Evolutionary conservation across 345 rosid genomes (phyloP), one percentile per base, ranked within the genome.

Genomic region (Bruguiera parviflora): DNA sequence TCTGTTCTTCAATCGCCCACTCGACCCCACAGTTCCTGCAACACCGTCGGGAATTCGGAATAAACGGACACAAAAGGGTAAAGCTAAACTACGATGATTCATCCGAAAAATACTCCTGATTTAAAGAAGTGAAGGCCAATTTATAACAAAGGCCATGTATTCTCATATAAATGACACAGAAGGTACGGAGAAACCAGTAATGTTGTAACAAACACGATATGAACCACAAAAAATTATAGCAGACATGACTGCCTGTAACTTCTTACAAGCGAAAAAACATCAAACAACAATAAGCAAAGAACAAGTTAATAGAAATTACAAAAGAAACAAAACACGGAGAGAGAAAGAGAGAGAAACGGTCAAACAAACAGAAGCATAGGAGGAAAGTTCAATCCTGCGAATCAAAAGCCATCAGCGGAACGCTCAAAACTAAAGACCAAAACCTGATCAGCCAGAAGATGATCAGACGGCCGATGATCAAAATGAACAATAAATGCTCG

Each of bases 21-120:
- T 31, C 63, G 63, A 80, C 58, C 81, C 72, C 67, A 67, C 62
- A 49, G 69, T 67, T 66, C 86, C 85, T 82, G 87, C 88, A 84
- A 85, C 76, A 79, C 68, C 82, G 76, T 75, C 62, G 71, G 75
- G 53, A 66, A 69, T 79, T 80, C 64, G 80, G 84, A 84, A 70
- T 63, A 66, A 53, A 63, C n/a, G 71, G 35, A 80, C 61, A 61
- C 37, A 49, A 71, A 64, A 55, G 47, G 69, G 71, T 75, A 73
- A 29, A 71, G 67, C 65, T 67, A 75, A 73, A 78, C 75, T 73
- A 77, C 70, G 75, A 63, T 66, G 76, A 22, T 35, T 71, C 47
- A 80, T 66, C 78, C 81, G 68, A 63, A 51, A 60, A 19, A 63
- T 71, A 9, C 4, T 11, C 16, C 49, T 8, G 10, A 33, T 33